phyloP scores from a whole-genome alignment of 371 early-diverging fungal species.

The Mucor lusitanicus region DNA sequence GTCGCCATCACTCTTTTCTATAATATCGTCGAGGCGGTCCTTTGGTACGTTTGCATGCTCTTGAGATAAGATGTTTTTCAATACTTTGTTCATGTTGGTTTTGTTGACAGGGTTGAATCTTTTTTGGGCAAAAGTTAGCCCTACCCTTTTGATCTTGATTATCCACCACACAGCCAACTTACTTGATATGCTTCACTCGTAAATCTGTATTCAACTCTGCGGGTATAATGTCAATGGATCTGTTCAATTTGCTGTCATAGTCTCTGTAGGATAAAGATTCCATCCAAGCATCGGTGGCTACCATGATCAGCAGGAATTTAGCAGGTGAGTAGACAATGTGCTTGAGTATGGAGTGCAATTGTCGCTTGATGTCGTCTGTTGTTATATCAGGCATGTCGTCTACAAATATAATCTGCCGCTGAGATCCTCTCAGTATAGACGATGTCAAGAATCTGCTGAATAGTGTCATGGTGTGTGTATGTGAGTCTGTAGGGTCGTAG shows the following conservation, averaged over 20 bases:
- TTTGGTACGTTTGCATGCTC: constrained; percentile 6
- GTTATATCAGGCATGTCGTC: constrained; percentile 50
- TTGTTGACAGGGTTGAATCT: constrained; percentile 35
- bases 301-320: constrained; percentile 29
- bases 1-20: constrained; percentile 36
- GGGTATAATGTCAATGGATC: constrained; percentile 9
- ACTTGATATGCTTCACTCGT: constrained; percentile 7
- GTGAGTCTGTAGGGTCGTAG: constrained; percentile 4
- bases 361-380: constrained; percentile 1
- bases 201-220: constrained; percentile 4
- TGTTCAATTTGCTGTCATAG: background rate
- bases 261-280: background rate
- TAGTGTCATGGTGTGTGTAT: background rate
- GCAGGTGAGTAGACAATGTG: background rate
- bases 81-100: constrained; percentile 11
- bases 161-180: background rate
- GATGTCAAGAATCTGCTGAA: constrained; percentile 13
- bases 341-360: constrained; percentile 27
- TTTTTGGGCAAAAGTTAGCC: background rate
- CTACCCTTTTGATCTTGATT: background rate
- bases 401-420: constrained; percentile 35
- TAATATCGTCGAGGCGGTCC: constrained; percentile 14
- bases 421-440: constrained; percentile 10
- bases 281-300: constrained; percentile 23
- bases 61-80: constrained; percentile 9